A percentile compares a stretch with the other conserved stretches of the same genome.
Evolutionary conservation across 169 alveolate genomes (phyloP).

Genomic region (Babesia gibsoni): DNA sequence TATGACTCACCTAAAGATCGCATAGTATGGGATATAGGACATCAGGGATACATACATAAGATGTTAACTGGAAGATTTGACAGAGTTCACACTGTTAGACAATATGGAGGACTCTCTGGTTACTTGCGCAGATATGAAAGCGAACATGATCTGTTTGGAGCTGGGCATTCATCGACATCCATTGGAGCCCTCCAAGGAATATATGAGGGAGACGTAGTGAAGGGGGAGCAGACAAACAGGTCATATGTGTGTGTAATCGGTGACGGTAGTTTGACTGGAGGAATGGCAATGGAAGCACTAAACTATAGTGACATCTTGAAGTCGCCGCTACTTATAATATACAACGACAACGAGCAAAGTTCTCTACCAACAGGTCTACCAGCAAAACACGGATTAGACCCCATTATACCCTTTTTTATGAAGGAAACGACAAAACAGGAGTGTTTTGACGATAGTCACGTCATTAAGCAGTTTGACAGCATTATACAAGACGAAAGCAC

Average conservation of each 20-base stretch:
- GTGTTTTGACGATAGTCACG: conserved; percentile 25
- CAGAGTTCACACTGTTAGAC: conserved; percentile 75
- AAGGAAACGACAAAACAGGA: conserved; percentile 2
- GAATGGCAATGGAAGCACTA: conserved; percentile 87
- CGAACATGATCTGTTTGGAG: conserved; percentile 83
- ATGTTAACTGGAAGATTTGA: conserved; percentile 85
- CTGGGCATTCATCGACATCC: conserved; percentile 88
- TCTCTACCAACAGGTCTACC: conserved; percentile 80
- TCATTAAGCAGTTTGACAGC: conserved; percentile 19
- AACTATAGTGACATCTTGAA: conserved; percentile 76
- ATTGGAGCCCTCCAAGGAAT: conserved; percentile 83
- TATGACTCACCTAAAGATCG: conserved; percentile 81
- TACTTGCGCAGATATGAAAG: conserved; percentile 79
- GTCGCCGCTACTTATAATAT: conserved; percentile 77
- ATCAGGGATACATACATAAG: conserved; percentile 84
- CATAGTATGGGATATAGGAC: conserved; percentile 82
- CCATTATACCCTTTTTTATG: conserved; percentile 61
- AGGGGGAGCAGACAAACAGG: conserved; percentile 5
- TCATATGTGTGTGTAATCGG: conserved; percentile 80
- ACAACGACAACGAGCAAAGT: conserved; percentile 84
- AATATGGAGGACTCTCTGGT: conserved; percentile 80
- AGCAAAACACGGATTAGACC: conserved; percentile 57
- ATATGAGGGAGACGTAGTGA: conserved; percentile 22
- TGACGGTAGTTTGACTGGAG: conserved; percentile 88
- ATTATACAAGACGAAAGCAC: background rate